Evolutionary conservation across 208 protist species (phyloP).

Genomic region (Leishmania guyanensis): DNA sequence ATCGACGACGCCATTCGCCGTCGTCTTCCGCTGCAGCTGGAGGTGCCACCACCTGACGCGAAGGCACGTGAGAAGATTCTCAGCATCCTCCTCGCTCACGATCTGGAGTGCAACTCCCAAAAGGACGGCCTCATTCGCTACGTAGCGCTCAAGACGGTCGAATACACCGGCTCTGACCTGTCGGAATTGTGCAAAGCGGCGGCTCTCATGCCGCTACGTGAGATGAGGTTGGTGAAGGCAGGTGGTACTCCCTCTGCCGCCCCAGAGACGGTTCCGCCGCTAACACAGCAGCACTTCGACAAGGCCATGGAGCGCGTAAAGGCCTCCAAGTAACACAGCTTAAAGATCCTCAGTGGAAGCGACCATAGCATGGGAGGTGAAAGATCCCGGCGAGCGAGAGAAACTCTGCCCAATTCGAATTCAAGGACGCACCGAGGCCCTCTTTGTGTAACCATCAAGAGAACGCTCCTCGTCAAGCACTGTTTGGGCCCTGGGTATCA

Average conservation of each 20-base stretch:
- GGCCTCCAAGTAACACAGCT: constrained; percentile 41
- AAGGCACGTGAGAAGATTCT: constrained; percentile 74
- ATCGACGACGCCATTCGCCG: constrained; percentile 93
- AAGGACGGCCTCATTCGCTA: constrained; percentile 62
- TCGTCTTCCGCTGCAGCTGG: constrained; percentile 85
- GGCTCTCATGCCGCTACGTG: constrained; percentile 70
- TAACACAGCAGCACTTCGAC: constrained; percentile 74
- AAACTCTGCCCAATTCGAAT: not conserved
- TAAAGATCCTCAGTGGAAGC: not conserved
- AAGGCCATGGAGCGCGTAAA: constrained; percentile 73
- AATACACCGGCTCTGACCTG: constrained; percentile 94
- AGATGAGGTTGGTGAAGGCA: constrained; percentile 41
- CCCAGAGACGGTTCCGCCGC: constrained; percentile 41
- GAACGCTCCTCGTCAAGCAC: not conserved
- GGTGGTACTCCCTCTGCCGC: not conserved
- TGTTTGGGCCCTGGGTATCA: not conserved
- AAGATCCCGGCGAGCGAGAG: not conserved
- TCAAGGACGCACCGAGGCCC: not conserved
- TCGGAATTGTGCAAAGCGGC: constrained; percentile 93
- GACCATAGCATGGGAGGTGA: not conserved
- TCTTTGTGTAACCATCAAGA: not conserved
- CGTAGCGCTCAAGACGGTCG: constrained; percentile 78
- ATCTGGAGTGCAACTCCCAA: constrained; percentile 53
- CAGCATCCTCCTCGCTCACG: constrained; percentile 66
- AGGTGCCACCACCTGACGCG: constrained; percentile 75